Evolutionary conservation across 768 basidiomycete genomes (phyloP).

Genomic region (Mycena vulgaris): DNA sequence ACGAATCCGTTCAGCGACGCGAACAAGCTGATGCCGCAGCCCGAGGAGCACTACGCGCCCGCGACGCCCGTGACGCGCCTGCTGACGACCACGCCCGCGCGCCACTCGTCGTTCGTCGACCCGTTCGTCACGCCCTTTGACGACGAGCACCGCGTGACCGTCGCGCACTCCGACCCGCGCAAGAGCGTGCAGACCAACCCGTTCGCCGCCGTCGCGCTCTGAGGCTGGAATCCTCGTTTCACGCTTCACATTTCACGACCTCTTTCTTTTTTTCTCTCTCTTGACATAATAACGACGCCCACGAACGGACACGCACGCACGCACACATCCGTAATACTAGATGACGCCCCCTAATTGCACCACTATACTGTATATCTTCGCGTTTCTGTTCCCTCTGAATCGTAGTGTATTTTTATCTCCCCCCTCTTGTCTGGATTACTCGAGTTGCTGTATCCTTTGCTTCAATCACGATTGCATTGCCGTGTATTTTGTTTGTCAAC

Average conservation of each 20-base stretch:
- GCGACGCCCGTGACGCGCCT: slow-evolving; percentile 61
- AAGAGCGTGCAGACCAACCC: slow-evolving; percentile 70
- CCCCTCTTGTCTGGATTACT: slow-evolving; percentile 36
- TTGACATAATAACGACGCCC: background rate
- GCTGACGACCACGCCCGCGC: slow-evolving; percentile 60
- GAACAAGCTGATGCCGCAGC: slow-evolving; percentile 39
- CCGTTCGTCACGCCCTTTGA: slow-evolving; percentile 89
- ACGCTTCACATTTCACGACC: slow-evolving; percentile 11
- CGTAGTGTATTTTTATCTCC: slow-evolving; percentile 34
- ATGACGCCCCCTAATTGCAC: slow-evolving; percentile 20
- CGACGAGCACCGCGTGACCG: slow-evolving; percentile 67
- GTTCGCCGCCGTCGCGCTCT: slow-evolving; percentile 52
- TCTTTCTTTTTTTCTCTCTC: too few species aligned
- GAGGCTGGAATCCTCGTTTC: slow-evolving; percentile 12
- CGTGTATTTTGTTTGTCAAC: too few species aligned
- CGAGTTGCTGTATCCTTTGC: slow-evolving; percentile 31
- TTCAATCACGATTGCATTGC: slow-evolving; percentile 11
- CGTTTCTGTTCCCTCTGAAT: slow-evolving; percentile 18
- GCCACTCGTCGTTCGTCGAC: slow-evolving; percentile 58
- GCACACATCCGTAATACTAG: slow-evolving; percentile 16
- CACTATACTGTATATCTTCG: slow-evolving; percentile 33
- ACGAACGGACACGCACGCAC: slow-evolving; percentile 32
- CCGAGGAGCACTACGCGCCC: slow-evolving; percentile 37
- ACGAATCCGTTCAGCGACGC: slow-evolving; percentile 36
- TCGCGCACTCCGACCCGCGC: slow-evolving; percentile 49